These are phyloP conservation scores for Cokeromyces recurvatus DNA, from an alignment of 371 early-diverging fungal genomes.

Conservation along the genomic window DNA sequence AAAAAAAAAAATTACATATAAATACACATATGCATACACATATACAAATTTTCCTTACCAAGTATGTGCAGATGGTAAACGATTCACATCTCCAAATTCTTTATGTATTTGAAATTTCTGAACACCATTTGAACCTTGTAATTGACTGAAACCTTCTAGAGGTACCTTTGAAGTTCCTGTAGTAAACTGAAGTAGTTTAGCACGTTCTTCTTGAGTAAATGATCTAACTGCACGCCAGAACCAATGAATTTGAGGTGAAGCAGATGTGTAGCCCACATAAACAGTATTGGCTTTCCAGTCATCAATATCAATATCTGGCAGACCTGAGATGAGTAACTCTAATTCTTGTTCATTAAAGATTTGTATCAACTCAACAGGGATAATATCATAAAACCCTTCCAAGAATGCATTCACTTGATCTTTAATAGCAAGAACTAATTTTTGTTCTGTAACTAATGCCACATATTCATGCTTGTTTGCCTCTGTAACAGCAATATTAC, in stretches of 20 bases:
- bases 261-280: constrained; percentile 87
- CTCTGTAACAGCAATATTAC: constrained; percentile 91
- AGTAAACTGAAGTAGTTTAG: constrained; percentile 96
- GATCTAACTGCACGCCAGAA: constrained; percentile 98
- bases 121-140: constrained; percentile 93
- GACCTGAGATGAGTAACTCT: constrained; percentile 96
- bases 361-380: constrained; percentile 83
- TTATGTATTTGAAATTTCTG: constrained; percentile 99
- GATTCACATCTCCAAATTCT: constrained; percentile 78
- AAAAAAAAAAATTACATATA: neutral
- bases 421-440: constrained; percentile 82
- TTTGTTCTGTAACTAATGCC: constrained; percentile 84
- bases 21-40: neutral
- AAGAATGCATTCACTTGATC: constrained; percentile 93
- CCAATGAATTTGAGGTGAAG: constrained; percentile 94
- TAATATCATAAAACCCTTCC: constrained; percentile 94
- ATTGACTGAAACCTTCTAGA: constrained; percentile 89
- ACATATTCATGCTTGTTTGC: constrained; percentile 98
- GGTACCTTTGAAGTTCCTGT: constrained; percentile 99
- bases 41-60: constrained; percentile 62
- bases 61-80: constrained; percentile 97
- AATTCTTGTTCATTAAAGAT: constrained; percentile 99
- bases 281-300: constrained; percentile 99
- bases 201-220: constrained; percentile 95
- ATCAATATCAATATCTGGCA: constrained; percentile 98